phyloP scores from a whole-genome alignment of 2,329 filamentous ascomycete species.

The Alternaria arbusti region DNA sequence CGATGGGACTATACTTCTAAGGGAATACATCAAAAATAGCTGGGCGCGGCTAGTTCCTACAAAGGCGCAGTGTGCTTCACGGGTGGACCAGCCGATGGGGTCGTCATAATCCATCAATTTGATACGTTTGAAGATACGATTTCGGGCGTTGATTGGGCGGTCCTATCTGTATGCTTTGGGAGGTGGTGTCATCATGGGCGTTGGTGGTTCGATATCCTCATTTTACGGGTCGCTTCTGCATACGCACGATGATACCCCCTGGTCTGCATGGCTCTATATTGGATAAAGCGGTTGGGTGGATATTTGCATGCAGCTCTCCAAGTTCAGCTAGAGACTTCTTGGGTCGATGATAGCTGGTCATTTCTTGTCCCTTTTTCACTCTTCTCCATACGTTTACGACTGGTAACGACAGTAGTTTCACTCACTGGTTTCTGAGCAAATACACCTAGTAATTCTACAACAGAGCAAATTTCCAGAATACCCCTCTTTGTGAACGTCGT shows the following conservation, averaged over 20 bases:
- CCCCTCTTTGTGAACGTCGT: neutral
- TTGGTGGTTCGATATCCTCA: neutral
- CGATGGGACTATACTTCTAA: constrained; percentile 61
- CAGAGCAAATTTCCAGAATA: neutral
- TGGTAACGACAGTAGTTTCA: neutral
- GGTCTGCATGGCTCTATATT: neutral
- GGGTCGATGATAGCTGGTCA: neutral
- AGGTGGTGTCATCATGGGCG: neutral
- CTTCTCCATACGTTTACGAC: neutral
- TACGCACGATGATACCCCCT: neutral
- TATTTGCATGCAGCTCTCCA: neutral
- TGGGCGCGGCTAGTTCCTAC: neutral
- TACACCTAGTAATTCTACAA: neutral
- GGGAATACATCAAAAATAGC: constrained; percentile 36
- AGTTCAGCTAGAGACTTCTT: neutral
- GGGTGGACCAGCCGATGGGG: neutral
- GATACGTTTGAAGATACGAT: neutral
- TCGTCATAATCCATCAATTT: neutral
- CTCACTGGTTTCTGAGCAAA: neutral
- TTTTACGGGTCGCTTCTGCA: neutral
- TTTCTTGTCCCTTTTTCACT: neutral
- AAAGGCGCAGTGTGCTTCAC: neutral
- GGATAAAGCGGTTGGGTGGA: neutral
- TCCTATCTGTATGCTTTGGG: neutral
- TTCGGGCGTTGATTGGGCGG: neutral